A percentile compares a stretch with the other conserved stretches of the same genome.
Evolutionary conservation across 106 monocot genomes (phyloP).

Genomic region (Dactylorhiza incarnata): DNA sequence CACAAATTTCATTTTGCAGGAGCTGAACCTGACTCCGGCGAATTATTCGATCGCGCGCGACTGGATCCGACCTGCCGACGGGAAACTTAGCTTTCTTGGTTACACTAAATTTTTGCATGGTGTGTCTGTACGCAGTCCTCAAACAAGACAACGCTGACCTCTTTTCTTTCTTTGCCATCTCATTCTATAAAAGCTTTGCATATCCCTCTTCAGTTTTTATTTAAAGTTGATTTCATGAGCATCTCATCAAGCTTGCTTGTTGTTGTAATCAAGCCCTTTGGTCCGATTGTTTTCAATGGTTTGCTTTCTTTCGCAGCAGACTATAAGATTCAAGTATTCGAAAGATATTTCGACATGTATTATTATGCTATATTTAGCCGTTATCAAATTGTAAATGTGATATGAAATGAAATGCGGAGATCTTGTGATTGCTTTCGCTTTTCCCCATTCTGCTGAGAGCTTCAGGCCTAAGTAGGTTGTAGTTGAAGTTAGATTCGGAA

Average conservation of each 20-base stretch:
- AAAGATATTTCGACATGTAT: neutral
- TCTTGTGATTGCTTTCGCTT: neutral
- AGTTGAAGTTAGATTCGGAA: neutral
- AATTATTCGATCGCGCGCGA: slow-evolving; percentile 67
- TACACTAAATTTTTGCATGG: slow-evolving; percentile 99
- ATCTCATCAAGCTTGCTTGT: neutral
- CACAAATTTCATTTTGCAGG: slow-evolving; percentile 30
- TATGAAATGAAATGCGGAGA: neutral
- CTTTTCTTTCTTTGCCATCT: neutral
- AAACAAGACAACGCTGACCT: slow-evolving; percentile 40
- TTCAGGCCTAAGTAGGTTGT: neutral
- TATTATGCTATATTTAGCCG: neutral
- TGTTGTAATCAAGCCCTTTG: neutral
- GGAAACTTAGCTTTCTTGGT: slow-evolving; percentile 81
- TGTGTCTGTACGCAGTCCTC: slow-evolving; percentile 55
- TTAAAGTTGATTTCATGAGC: neutral
- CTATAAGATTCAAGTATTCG: neutral
- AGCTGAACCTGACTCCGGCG: slow-evolving; percentile 62
- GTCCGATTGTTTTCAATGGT: neutral
- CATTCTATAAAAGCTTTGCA: neutral
- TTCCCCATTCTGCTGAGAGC: neutral
- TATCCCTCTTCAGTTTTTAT: neutral
- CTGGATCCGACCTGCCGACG: slow-evolving; percentile 83
- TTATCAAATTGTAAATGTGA: neutral
- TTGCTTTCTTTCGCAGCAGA: neutral